phyloP scores from a whole-genome alignment of 495 filamentous ascomycete species.

The Hypomontagnella monticulosa region DNA sequence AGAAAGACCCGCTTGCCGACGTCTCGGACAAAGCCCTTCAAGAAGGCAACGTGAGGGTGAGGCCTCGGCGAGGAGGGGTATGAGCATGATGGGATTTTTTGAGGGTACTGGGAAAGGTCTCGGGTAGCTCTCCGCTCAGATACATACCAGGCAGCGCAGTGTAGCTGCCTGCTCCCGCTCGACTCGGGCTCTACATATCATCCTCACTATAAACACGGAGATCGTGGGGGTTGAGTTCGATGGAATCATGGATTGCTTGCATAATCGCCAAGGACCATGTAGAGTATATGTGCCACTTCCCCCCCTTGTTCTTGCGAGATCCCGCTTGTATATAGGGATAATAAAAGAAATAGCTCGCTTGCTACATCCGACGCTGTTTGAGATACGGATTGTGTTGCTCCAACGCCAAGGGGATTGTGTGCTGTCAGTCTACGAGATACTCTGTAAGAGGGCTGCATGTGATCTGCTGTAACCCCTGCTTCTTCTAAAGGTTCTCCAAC shows the following conservation, averaged over 20 bases:
- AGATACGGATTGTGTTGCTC: constrained; percentile 23
- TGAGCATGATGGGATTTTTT: constrained; percentile 6
- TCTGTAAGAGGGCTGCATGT: too few relatives aligned
- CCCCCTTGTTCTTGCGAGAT: constrained; percentile 22
- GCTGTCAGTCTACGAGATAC: too few relatives aligned
- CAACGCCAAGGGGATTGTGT: background rate
- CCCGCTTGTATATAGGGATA: constrained; percentile 26
- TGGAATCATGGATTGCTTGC: constrained; percentile 34
- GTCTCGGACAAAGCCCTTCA: constrained; percentile 32
- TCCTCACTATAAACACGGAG: constrained; percentile 18
- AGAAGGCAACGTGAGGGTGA: constrained; percentile 32
- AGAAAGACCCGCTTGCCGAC: constrained; percentile 36
- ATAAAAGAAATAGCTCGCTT: constrained; percentile 21
- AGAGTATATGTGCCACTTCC: constrained; percentile 18
- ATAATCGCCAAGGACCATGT: constrained; percentile 19
- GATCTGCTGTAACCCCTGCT: constrained; percentile 5
- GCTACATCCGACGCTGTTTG: constrained; percentile 27
- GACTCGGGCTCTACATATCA: constrained; percentile 17
- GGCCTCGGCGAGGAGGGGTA: constrained; percentile 20
- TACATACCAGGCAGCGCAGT: background rate
- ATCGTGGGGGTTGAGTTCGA: constrained; percentile 13
- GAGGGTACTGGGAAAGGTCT: constrained; percentile 10
- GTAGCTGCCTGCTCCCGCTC: constrained; percentile 7
- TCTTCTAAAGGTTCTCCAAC: constrained; percentile 17
- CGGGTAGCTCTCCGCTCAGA: background rate